phyloP scores from a whole-genome alignment of 2,329 filamentous ascomycete genomes.

The Venturia aucupariae region DNA sequence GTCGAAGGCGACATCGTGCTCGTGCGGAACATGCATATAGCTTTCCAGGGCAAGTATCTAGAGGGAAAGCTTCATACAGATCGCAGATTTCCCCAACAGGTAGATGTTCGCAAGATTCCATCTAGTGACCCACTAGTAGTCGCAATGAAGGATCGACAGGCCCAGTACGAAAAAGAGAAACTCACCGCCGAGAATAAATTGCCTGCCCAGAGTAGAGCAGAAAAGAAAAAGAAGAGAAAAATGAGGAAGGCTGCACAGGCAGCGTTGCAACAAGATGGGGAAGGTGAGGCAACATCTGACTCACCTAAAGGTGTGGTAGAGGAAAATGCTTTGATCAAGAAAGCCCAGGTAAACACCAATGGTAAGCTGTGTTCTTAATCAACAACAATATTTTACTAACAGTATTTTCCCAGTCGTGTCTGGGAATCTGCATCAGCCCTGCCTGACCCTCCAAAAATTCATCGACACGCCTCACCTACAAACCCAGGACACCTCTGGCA shows the following conservation, averaged over 20 bases:
- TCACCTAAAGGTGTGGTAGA: neutral
- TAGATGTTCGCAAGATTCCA: slow-evolving; percentile 50
- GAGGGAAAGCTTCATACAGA: slow-evolving; percentile 67
- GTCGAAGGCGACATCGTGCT: slow-evolving; percentile 52
- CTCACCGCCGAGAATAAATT: slow-evolving; percentile 16
- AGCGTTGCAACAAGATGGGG: slow-evolving; percentile 15
- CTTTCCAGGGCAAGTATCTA: slow-evolving; percentile 45
- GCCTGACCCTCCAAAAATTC: slow-evolving; percentile 39
- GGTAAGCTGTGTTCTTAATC: slow-evolving; percentile 25
- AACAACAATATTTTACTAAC: neutral
- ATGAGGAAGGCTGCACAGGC: slow-evolving; percentile 22
- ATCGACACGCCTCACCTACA: slow-evolving; percentile 37
- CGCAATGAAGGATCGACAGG: slow-evolving; percentile 53
- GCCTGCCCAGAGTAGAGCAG: slow-evolving; percentile 18
- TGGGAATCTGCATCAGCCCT: slow-evolving; percentile 32
- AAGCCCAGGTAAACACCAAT: slow-evolving; percentile 27
- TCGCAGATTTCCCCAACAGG: slow-evolving; percentile 36
- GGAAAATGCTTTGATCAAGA: neutral
- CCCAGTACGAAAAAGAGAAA: slow-evolving; percentile 41
- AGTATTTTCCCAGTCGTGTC: slow-evolving; percentile 35
- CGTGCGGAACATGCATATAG: slow-evolving; percentile 65
- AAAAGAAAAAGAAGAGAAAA: slow-evolving; percentile 29
- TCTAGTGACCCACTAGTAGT: slow-evolving; percentile 38
- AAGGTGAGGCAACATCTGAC: slow-evolving; percentile 15
- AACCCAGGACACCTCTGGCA: slow-evolving; percentile 36